Evolutionary conservation across 1,284 basidiomycete genomes (phyloP).

Genomic region (Apiotrichum porosum): DNA sequence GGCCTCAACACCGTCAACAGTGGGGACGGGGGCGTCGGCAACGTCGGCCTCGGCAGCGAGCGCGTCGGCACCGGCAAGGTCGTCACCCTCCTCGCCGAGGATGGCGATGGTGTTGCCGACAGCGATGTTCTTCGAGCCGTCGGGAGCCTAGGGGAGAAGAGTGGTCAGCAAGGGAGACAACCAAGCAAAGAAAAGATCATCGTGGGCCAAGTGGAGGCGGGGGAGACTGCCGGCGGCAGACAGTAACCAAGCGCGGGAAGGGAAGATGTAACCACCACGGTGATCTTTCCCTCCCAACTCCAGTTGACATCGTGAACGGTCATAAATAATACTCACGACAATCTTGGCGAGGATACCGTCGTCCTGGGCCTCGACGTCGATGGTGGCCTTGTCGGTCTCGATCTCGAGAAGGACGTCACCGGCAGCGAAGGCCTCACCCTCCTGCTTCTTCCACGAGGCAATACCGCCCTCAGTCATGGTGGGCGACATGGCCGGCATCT

Average conservation of each 20-base stretch:
- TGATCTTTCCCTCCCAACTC: neutral
- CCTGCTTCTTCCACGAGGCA: conserved; percentile 93
- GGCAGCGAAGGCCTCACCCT: conserved; percentile 81
- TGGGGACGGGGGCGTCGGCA: conserved; percentile 36
- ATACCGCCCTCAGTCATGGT: conserved; percentile 99
- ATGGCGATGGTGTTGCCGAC: conserved; percentile 88
- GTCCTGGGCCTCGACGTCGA: conserved; percentile 97
- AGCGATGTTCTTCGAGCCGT: conserved; percentile 78
- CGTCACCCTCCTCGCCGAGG: conserved; percentile 88
- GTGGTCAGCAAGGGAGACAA: neutral
- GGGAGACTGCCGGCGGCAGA: conserved; percentile 4
- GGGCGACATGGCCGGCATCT: conserved; percentile 99
- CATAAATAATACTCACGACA: conserved; percentile 46
- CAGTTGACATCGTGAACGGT: neutral
- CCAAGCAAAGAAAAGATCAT: neutral
- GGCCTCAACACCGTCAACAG: conserved; percentile 35
- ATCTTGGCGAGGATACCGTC: conserved; percentile 93
- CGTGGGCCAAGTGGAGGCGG: neutral
- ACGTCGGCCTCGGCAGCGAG: conserved; percentile 58
- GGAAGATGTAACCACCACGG: too few species aligned
- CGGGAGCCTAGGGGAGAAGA: conserved; percentile 44
- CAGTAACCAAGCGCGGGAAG: neutral
- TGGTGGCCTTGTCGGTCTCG: conserved; percentile 99
- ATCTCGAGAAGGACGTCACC: conserved; percentile 80
- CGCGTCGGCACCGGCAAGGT: conserved; percentile 73